Base-by-base conservation (phyloP, 2,329 filamentous ascomycete genomes). In the Aaosphaeria pasadenensis region DNA sequence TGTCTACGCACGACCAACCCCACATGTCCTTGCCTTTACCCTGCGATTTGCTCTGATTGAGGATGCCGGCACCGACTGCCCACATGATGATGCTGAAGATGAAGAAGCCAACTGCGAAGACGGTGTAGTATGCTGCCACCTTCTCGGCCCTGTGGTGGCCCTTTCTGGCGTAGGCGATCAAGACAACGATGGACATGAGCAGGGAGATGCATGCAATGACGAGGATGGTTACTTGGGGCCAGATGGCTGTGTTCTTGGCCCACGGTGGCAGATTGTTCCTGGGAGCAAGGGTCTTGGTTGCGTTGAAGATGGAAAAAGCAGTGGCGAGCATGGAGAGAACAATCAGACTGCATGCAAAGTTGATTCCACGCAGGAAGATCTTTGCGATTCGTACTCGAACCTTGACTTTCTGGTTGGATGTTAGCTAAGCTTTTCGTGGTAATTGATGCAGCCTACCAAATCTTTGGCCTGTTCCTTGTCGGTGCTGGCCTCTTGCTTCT, bases 1-100 rank as follows among this genome's bases (percentile, higher is more conserved):
- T 97, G 63, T 95, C 82, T 48, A 91, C 87, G 71, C 94, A 99
- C n/a, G 90, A 84, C 94, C 94, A 99, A 50, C 92, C 91, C 94
- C 94, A 99, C 72, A 99, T 83, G 71, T 99, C 94, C 71, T 96
- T 84, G 64, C 88, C 88, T 55, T 83, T 75, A 64, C 83, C 83
- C 65, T 81, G 88, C 62, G 84, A 81, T 68, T 86, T 88, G 48
- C 84, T 84, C 61, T 87, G 82, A 68, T 97, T 91, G 62, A 96
- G 82, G 48, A 96, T 74, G 49, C 86, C 89, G 36, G 91, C 91
- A 31, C 89, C 91, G 32, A 94, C 77, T 46, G 86, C 85, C 94
- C 94, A 99, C 78, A 99, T 89, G 63, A 95, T 74, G 70, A 95
- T 87, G 69, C 88, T 94, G 72, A 95, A 86, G 66, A 94, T 86